Evolutionary conservation across 139 green algal genomes (phyloP).

Genomic region (Haematococcus lacustris): DNA sequence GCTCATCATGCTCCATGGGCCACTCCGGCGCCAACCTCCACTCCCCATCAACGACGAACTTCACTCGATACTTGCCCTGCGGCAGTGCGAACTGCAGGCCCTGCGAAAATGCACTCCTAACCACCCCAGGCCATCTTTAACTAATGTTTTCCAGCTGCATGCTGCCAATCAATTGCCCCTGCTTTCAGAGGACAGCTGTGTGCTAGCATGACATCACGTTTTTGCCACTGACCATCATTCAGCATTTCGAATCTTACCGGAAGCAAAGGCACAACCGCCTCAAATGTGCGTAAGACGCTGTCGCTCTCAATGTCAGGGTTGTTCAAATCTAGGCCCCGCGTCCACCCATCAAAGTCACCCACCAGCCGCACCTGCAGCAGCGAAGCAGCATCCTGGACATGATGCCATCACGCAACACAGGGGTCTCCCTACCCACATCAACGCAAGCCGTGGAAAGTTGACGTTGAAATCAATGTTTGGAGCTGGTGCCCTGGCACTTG

Average conservation of each 20-base stretch:
- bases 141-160: no score
- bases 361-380: constrained; percentile 6
- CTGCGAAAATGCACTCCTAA: background rate
- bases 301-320: constrained; percentile 41
- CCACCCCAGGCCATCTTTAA: background rate
- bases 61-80: constrained; percentile 41
- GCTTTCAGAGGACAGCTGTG: no score
- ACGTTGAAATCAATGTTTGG: no score
- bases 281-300: constrained; percentile 40
- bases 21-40: constrained; percentile 43
- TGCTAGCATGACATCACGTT: no score
- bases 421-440: no score
- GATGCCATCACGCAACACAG: no score
- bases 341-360: constrained; percentile 63
- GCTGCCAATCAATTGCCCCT: no score
- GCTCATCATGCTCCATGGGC: constrained; percentile 33
- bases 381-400: no score
- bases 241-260: constrained; percentile 29
- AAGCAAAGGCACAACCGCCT: constrained; percentile 28
- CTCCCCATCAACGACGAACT: constrained; percentile 47
- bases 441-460: no score
- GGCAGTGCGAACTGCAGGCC: background rate
- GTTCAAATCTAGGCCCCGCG: constrained; percentile 40
- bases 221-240: no score
- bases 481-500: no score